These are phyloP conservation scores for Elsinoe australis DNA, from an alignment of 2,329 filamentous ascomycete genomes.

Conservation along the genomic window DNA sequence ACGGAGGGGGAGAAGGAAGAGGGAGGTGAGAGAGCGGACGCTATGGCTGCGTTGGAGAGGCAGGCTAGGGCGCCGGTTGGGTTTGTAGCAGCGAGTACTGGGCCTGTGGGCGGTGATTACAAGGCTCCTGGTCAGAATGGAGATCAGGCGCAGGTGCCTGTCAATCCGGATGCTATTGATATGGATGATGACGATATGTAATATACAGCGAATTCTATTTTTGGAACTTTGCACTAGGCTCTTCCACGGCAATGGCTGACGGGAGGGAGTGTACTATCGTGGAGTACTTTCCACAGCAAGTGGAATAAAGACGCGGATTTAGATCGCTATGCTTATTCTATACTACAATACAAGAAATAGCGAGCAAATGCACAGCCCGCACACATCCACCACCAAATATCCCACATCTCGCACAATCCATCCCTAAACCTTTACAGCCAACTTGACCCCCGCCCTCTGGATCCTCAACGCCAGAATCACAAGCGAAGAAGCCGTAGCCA, in stretches of 20 bases:
- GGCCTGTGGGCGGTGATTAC: conserved; percentile 29
- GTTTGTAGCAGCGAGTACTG: conserved; percentile 78
- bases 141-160: conserved; percentile 19
- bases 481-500: conserved; percentile 19
- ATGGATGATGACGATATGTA: conserved; percentile 28
- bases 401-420: not conserved
- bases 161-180: conserved; percentile 30
- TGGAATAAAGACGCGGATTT: no score
- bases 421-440: conserved; percentile 17
- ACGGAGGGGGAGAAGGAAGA: conserved; percentile 36
- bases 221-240: no score
- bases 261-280: no score
- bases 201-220: no score
- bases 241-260: no score
- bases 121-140: conserved; percentile 17
- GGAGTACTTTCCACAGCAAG: no score
- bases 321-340: not conserved
- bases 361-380: no score
- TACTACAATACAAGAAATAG: not conserved
- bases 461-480: conserved; percentile 17
- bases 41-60: conserved; percentile 81
- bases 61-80: conserved; percentile 82
- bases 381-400: no score
- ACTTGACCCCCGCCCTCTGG: conserved; percentile 2
- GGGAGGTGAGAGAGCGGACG: conserved; percentile 57